Conservation (phyloP, 768 basidiomycete genomes). For the Kwoniella dendrophila region DNA sequence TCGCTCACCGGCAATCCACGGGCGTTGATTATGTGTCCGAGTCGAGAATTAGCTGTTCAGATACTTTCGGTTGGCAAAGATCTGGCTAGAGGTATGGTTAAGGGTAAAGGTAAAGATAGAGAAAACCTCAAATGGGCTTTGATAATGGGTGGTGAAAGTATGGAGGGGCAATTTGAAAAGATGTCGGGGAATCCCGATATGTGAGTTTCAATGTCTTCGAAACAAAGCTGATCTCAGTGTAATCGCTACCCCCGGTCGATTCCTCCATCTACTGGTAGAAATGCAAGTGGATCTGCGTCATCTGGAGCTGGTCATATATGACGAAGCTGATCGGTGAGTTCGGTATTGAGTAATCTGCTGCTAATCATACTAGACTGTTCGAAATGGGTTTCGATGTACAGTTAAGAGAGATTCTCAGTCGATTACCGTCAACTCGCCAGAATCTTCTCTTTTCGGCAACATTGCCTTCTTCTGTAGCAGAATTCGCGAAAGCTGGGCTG, state of each 20-base stretch:
- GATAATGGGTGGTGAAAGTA: slow-evolving; percentile 89
- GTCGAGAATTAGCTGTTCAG: slow-evolving; percentile 91
- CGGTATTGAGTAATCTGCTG: not conserved
- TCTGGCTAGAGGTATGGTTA: slow-evolving; percentile 77
- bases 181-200: slow-evolving; percentile 92
- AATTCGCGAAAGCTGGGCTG: slow-evolving; percentile 97
- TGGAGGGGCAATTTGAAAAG: slow-evolving; percentile 96
- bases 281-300: slow-evolving; percentile 91
- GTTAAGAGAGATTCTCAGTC: slow-evolving; percentile 85
- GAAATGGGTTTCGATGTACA: slow-evolving; percentile 97
- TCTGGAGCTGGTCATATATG: slow-evolving; percentile 88
- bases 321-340: slow-evolving; percentile 83
- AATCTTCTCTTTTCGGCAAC: slow-evolving; percentile 96
- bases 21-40: slow-evolving; percentile 84
- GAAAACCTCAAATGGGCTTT: slow-evolving; percentile 78
- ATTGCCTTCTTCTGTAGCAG: slow-evolving; percentile 89
- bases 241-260: slow-evolving; percentile 94
- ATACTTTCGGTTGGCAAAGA: slow-evolving; percentile 93
- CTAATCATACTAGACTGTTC: slow-evolving; percentile 68
- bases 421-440: slow-evolving; percentile 82
- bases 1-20: slow-evolving; percentile 77
- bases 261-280: slow-evolving; percentile 94
- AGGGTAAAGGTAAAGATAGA: slow-evolving; percentile 47
- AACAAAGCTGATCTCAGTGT: slow-evolving; percentile 63
- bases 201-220: slow-evolving; percentile 61